Percentiles rank a stretch among this genome's conserved stretches.
Conservation (phyloP, 1,139 yeast genomes). For the Diutina catenulata region DNA sequence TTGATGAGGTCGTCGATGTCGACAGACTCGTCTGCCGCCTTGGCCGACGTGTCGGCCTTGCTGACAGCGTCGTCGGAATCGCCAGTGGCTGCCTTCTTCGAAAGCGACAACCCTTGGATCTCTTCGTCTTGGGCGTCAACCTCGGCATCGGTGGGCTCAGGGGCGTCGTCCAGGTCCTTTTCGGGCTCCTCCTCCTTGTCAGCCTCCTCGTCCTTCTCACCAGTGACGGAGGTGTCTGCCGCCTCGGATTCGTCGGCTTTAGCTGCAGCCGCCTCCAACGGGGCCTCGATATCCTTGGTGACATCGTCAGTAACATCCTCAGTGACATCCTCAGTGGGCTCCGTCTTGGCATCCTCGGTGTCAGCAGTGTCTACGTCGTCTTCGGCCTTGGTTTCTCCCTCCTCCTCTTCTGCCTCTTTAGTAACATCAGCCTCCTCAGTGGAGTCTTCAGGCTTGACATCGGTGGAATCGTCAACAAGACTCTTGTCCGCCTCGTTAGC, state of each 20-base stretch:
- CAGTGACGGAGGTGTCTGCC: too few relatives aligned
- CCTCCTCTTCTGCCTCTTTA: not conserved
- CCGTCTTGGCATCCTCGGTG: conserved; percentile 7
- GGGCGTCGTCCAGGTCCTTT: too few relatives aligned
- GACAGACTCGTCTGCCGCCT: not conserved
- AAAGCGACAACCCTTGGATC: not conserved
- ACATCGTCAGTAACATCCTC: not conserved
- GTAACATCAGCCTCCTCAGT: not conserved
- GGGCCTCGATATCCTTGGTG: not conserved
- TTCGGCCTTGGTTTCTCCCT: not conserved
- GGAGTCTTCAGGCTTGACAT: not conserved
- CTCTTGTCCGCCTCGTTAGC: too few relatives aligned
- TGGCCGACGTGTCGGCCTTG: not conserved
- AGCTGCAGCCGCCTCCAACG: too few relatives aligned
- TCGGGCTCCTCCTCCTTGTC: too few relatives aligned
- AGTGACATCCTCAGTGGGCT: not conserved
- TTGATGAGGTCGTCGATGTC: conserved; percentile 4
- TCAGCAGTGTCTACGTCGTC: not conserved
- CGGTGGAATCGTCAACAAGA: too few relatives aligned
- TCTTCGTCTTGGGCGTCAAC: too few relatives aligned
- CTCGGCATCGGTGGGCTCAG: too few relatives aligned
- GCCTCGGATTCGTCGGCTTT: too few relatives aligned
- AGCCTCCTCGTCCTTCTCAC: too few relatives aligned
- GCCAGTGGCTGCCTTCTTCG: not conserved
- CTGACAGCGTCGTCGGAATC: not conserved